Base-by-base conservation (phyloP, 1,284 basidiomycete genomes). In the Cystobasidium pallidum region DNA sequence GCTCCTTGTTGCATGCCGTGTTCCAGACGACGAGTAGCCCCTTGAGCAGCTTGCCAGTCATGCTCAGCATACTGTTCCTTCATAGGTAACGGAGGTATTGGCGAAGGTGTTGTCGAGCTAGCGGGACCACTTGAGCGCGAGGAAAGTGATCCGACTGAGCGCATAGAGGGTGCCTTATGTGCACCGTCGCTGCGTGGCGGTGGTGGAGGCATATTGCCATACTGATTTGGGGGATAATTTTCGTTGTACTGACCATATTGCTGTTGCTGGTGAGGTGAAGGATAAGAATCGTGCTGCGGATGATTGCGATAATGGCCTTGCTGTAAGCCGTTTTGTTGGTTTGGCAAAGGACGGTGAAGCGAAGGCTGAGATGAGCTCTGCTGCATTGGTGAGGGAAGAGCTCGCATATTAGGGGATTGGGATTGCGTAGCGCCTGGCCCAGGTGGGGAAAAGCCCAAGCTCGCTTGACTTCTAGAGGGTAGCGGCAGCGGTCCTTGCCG, bases 101-200 rank as follows among this genome's bases (percentile, higher is more conserved):
- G 68, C 11, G 54, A 57, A 8, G 68, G 51, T 7, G 36, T 47
- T 17, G 28, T 39, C 24, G 68, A 63, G 34, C 39, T 52, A 21
- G 36, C 52, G 2, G 59, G 30, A 30, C 57, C 49, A 3, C 47
- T 61, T 26, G 68, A 71, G 17, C 68, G 4, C 19, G 68, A 71
- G n/a, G 68, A 71, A 1, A 54, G n/a, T 17, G 68, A 71, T 6
- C 57, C 61, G 43, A 71, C 52, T 24, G 68, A 71, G 17, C 68
- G 59, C 34, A 45, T 54, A 6, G 68, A 71, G 15, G 68, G 68
- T 11, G 52, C 26, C 19, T 64, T 71, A 26, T 49, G 32, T n/a
- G 64, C 15, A 11, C 64, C 51, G 6, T 66, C 26, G 17, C 45
- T 30, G 26, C 39, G 49, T 4, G 43, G 51, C 2, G 52, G 43